Conservation (phyloP, 2,329 filamentous ascomycete species). For the Cadophora malorum region DNA sequence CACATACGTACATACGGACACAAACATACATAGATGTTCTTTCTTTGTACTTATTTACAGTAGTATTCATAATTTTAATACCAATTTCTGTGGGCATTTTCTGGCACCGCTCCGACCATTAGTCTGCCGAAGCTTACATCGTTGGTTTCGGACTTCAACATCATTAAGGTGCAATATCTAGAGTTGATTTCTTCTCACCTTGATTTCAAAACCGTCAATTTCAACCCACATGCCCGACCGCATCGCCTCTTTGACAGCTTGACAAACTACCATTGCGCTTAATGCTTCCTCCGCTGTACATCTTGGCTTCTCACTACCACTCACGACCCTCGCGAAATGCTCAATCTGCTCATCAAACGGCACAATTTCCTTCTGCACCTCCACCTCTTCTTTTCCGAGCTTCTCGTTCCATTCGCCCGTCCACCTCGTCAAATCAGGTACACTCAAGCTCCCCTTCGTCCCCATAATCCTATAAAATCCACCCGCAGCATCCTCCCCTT, state of each 20-base stretch:
- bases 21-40: neutral
- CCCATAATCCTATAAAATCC: slow-evolving; percentile 62
- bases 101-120: too few relatives aligned
- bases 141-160: too few relatives aligned
- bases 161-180: neutral
- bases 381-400: slow-evolving; percentile 29
- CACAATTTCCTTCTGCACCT: slow-evolving; percentile 41
- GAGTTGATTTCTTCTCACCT: neutral
- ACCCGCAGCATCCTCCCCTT: slow-evolving; percentile 43
- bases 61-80: neutral
- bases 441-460: slow-evolving; percentile 56
- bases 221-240: slow-evolving; percentile 41
- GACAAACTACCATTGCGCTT: slow-evolving; percentile 58
- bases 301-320: slow-evolving; percentile 50
- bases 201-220: slow-evolving; percentile 29
- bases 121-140: too few relatives aligned
- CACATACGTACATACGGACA: neutral
- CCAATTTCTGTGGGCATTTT: neutral
- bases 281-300: slow-evolving; percentile 58
- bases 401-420: slow-evolving; percentile 39
- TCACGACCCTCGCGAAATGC: slow-evolving; percentile 58
- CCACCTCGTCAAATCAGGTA: slow-evolving; percentile 59
- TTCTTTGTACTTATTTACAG: neutral
- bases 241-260: slow-evolving; percentile 56
- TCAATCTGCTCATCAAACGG: slow-evolving; percentile 60